phyloP scores from a whole-genome alignment of 2,329 filamentous ascomycete species.

The Hymenoscyphus albidus region DNA sequence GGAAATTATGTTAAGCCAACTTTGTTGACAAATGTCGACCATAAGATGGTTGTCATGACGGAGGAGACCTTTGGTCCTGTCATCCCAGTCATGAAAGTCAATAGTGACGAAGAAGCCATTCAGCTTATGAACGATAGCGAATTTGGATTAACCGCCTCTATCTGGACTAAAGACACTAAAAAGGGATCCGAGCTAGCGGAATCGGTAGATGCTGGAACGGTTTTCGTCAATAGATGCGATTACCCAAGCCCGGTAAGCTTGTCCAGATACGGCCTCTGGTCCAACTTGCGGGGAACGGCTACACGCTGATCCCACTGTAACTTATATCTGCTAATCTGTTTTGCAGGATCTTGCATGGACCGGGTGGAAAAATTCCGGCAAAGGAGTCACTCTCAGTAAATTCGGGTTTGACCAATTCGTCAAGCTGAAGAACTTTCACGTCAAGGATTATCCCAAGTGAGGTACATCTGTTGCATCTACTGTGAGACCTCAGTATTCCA shows the following conservation, averaged over 20 bases:
- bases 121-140: slow-evolving; percentile 90
- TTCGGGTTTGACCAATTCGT: slow-evolving; percentile 96
- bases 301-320: slow-evolving; percentile 9
- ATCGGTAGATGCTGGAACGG: slow-evolving; percentile 84
- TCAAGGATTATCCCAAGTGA: slow-evolving; percentile 71
- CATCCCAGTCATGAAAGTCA: slow-evolving; percentile 85
- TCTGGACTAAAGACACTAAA: slow-evolving; percentile 87
- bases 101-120: slow-evolving; percentile 75
- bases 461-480: slow-evolving; percentile 6
- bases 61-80: slow-evolving; percentile 95
- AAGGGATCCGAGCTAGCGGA: slow-evolving; percentile 74
- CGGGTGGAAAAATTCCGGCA: slow-evolving; percentile 95
- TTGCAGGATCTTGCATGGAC: slow-evolving; percentile 87
- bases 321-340: slow-evolving; percentile 10
- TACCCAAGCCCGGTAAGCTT: slow-evolving; percentile 80
- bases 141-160: slow-evolving; percentile 91
- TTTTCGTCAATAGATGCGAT: slow-evolving; percentile 93
- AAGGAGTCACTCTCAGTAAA: slow-evolving; percentile 80
- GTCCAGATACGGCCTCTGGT: slow-evolving; percentile 4
- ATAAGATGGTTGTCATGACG: slow-evolving; percentile 83
- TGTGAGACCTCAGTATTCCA: not conserved
- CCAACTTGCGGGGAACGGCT: slow-evolving; percentile 5
- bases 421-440: slow-evolving; percentile 91
- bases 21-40: slow-evolving; percentile 72
- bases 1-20: slow-evolving; percentile 90